These are phyloP conservation scores for Claviceps arundinis DNA, from an alignment of 2,329 filamentous ascomycete genomes.

Conservation along the genomic window DNA sequence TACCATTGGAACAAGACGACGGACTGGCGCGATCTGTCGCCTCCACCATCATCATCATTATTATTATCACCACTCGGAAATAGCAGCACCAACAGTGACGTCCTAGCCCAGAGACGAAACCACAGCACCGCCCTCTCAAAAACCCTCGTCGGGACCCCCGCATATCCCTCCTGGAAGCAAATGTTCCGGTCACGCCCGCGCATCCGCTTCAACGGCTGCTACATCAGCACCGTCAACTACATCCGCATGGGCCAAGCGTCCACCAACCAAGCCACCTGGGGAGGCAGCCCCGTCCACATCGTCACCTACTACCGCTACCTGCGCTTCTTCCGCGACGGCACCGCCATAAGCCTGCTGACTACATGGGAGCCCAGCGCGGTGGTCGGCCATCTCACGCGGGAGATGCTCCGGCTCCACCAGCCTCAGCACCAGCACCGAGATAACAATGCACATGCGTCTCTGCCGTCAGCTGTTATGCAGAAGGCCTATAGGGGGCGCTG, in stretches of 20 bases:
- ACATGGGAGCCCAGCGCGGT: conserved; percentile 76
- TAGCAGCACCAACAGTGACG: too few species aligned
- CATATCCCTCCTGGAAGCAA: conserved; percentile 41
- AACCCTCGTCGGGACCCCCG: conserved; percentile 24
- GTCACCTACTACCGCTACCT: conserved; percentile 98
- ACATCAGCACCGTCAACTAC: conserved; percentile 96
- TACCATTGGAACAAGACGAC: conserved; percentile 59
- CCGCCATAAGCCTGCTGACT: conserved; percentile 65
- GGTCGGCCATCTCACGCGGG: conserved; percentile 67
- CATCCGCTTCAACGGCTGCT: conserved; percentile 87
- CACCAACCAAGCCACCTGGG: conserved; percentile 60
- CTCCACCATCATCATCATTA: background rate
- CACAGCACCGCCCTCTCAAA: conserved; percentile 24
- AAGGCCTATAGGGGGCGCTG: conserved; percentile 48
- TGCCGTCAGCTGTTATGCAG: conserved; percentile 47
- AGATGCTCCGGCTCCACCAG: conserved; percentile 43
- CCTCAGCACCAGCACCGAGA: conserved; percentile 1
- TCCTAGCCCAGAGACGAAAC: conserved; percentile 15
- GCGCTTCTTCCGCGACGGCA: conserved; percentile 85
- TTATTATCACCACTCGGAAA: background rate
- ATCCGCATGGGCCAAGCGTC: conserved; percentile 66
- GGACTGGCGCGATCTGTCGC: conserved; percentile 32
- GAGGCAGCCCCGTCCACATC: conserved; percentile 66
- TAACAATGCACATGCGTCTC: conserved; percentile 14
- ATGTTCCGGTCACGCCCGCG: conserved; percentile 78